Base-by-base conservation (phyloP, 2,329 filamentous ascomycete species). In the Ceratocystiopsis brevicomis region DNA sequence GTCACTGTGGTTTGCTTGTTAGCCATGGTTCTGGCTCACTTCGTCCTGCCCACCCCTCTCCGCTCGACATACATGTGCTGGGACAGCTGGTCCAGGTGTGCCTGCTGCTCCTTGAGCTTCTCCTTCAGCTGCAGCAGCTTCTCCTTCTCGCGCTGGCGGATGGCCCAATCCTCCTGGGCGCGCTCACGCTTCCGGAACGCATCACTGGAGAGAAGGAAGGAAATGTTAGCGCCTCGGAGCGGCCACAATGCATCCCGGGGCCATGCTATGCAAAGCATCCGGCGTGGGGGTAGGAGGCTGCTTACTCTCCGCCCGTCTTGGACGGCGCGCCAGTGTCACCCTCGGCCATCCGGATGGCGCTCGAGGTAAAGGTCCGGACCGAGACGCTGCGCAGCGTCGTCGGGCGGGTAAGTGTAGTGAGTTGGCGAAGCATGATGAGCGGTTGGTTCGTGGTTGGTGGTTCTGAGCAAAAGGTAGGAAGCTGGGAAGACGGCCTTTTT, bases 171-270 rank as follows among this genome's bases (percentile, higher is more conserved):
- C 68, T 96, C 90, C 59, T 67, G 71, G 52, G 88, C 88, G 59
- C 79, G 74, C 66, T 98, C 90, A 54, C 90, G 85, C 66, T 80
- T 81, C 66, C 79, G 84, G 74, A 95, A 98, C 45, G 84, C 76
- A 59, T 98, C 88, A 54, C 88, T 93, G 52, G 25, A 30, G 25
- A 30, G 25, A 11, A 11, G 25, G 25, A 11, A 11, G 8, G 25
- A 9, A 30, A 11, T 11, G 25, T 30, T 30, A 30, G 25, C 10
- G 10, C 19, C 25, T 30, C 6, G 10, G 6, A 30, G 25, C 25
- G 2, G 25, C 25, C 25, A 30, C 25, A 30, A 30, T 11, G 25
- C 19, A 6, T 21, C 6, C 4, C 19, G 19, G 19, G 8, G 10
- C 25, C 25, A 8, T 30, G 10, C 25, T 9, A 8, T 30, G 25